Conservation (phyloP, 257 asterid genomes). For the Cordia subcordata region DNA sequence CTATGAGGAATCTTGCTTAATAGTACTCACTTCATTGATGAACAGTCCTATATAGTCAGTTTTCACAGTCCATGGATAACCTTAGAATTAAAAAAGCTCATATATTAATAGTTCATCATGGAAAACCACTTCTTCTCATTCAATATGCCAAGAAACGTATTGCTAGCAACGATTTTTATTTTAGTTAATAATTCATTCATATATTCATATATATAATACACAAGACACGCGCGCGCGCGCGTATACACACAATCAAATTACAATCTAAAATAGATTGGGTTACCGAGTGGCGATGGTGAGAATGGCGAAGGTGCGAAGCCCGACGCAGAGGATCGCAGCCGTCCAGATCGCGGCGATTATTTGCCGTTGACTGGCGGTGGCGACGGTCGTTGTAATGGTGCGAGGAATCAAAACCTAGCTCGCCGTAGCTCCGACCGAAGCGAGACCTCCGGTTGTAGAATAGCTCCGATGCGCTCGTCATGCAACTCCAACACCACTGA, state of each 20-base stretch:
- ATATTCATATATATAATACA: background rate
- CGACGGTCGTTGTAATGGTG: conserved; percentile 27
- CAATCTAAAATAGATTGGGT: background rate
- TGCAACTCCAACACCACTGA: conserved; percentile 26
- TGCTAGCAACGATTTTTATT: background rate
- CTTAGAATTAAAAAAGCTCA: too few relatives aligned
- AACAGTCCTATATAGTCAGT: too few relatives aligned
- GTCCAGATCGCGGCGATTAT: conserved; percentile 43
- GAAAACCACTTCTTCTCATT: background rate
- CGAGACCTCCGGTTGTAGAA: conserved; percentile 73
- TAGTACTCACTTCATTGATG: too few relatives aligned
- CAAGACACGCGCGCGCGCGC: too few relatives aligned
- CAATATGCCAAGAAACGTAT: background rate
- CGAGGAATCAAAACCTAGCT: conserved; percentile 30
- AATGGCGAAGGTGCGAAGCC: conserved; percentile 28
- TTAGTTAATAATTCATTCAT: background rate
- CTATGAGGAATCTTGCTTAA: too few relatives aligned
- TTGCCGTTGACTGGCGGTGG: conserved; percentile 26
- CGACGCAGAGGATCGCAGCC: conserved; percentile 51
- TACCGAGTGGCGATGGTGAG: conserved; percentile 34
- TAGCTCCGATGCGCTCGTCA: conserved; percentile 90
- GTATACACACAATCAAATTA: too few relatives aligned
- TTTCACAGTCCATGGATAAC: too few relatives aligned
- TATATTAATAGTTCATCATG: background rate
- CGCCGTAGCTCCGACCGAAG: conserved; percentile 48